Evolutionary conservation across 2,329 filamentous ascomycete species (phyloP).

Genomic region (Cyanodermella asteris): DNA sequence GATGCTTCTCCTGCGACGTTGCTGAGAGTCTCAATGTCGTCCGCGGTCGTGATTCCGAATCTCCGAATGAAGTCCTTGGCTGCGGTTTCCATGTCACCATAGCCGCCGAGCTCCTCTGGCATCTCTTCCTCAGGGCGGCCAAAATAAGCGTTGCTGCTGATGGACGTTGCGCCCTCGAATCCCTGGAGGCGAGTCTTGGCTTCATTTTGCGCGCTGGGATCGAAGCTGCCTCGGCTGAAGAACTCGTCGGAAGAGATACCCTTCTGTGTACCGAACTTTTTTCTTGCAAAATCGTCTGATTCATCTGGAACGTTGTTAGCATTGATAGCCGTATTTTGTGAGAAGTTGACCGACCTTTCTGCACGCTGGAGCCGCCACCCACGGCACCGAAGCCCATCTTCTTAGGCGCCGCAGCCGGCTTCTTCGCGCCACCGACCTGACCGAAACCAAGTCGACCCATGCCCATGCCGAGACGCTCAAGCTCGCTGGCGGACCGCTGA

Average conservation of each 20-base stretch:
- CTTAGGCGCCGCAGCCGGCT: slow-evolving; percentile 41
- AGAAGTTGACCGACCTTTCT: slow-evolving; percentile 35
- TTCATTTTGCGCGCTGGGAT: slow-evolving; percentile 59
- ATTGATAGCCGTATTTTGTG: slow-evolving; percentile 11
- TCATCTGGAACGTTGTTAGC: slow-evolving; percentile 36
- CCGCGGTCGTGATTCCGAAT: slow-evolving; percentile 86
- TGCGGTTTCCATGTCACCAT: slow-evolving; percentile 76
- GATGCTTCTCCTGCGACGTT: slow-evolving; percentile 71
- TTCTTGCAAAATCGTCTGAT: slow-evolving; percentile 59
- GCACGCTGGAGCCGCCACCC: slow-evolving; percentile 46
- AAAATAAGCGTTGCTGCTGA: slow-evolving; percentile 95
- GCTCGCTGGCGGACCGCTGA: slow-evolving; percentile 45
- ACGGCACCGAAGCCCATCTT: slow-evolving; percentile 78
- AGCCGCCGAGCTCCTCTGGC: slow-evolving; percentile 42
- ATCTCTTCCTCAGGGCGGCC: slow-evolving; percentile 72
- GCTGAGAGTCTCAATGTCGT: slow-evolving; percentile 81
- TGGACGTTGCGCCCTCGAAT: slow-evolving; percentile 78
- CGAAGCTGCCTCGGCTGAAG: slow-evolving; percentile 77
- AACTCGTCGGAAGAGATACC: slow-evolving; percentile 96
- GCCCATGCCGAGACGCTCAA: slow-evolving; percentile 80
- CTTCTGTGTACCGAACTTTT: slow-evolving; percentile 83
- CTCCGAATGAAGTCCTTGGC: slow-evolving; percentile 91
- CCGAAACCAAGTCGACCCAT: slow-evolving; percentile 71
- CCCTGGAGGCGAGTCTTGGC: slow-evolving; percentile 72
- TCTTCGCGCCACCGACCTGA: slow-evolving; percentile 47